Evolutionary conservation across 768 basidiomycete species (phyloP).

Genomic region (Tylopilus sp.): DNA sequence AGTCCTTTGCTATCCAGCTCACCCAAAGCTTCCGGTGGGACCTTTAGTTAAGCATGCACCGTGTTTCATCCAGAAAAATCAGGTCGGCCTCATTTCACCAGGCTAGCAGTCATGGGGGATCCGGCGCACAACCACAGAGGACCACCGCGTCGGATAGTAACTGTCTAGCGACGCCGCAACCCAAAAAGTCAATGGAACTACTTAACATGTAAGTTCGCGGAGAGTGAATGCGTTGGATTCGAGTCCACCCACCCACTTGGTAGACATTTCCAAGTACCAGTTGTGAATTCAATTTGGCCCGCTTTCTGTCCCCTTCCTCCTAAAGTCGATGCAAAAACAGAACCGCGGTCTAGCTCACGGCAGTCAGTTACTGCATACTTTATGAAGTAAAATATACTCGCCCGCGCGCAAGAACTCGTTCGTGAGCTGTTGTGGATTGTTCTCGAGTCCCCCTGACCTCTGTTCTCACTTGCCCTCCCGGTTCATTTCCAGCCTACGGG

Average conservation of each 20-base stretch:
- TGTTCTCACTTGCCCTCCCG: background rate
- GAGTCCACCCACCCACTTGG: no score
- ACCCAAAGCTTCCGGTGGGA: background rate
- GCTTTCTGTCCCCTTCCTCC: background rate
- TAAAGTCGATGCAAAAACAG: background rate
- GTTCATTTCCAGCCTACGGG: background rate
- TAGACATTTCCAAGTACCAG: no score
- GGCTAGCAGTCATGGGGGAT: no score
- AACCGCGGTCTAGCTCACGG: background rate
- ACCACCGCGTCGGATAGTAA: background rate
- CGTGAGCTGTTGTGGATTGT: background rate
- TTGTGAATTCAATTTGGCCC: slow-evolving; percentile 3
- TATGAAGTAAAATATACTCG: background rate
- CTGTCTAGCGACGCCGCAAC: background rate
- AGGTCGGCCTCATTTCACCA: no score
- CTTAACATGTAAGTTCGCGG: background rate
- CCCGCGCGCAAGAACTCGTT: background rate
- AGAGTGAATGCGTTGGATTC: background rate
- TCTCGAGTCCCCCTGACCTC: background rate
- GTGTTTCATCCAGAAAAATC: background rate
- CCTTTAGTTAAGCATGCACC: background rate
- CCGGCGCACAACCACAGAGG: no score
- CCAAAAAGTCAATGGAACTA: background rate
- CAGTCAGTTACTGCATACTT: background rate
- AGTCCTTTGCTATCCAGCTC: background rate